Evolutionary conservation across 2,329 filamentous ascomycete genomes (phyloP).

Genomic region (Beauveria bassiana): DNA sequence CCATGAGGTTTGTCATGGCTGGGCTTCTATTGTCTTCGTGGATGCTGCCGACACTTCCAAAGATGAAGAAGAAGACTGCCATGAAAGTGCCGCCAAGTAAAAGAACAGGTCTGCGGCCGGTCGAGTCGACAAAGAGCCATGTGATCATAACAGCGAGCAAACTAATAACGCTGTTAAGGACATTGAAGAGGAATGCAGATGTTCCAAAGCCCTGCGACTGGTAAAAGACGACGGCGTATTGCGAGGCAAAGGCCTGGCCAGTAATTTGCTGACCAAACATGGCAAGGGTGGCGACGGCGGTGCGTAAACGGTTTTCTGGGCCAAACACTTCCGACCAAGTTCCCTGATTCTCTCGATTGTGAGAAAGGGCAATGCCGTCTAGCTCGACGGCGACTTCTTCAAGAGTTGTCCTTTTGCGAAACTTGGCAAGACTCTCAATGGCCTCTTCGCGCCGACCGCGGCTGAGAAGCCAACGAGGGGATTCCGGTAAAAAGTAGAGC

Average conservation of each 20-base stretch:
- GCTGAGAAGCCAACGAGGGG: slow-evolving; percentile 36
- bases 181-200: slow-evolving; percentile 20
- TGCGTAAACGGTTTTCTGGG: slow-evolving; percentile 16
- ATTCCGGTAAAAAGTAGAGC: slow-evolving; percentile 34
- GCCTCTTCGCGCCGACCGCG: slow-evolving; percentile 30
- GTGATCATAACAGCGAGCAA: slow-evolving; percentile 15
- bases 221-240: slow-evolving; percentile 25
- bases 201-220: slow-evolving; percentile 20
- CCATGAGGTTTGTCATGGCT: slow-evolving; percentile 13
- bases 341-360: slow-evolving; percentile 16
- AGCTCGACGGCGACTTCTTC: slow-evolving; percentile 20
- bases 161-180: slow-evolving; percentile 15
- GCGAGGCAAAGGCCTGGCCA: slow-evolving; percentile 22
- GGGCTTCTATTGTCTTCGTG: not conserved
- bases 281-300: slow-evolving; percentile 19
- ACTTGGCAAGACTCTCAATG: slow-evolving; percentile 22
- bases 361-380: slow-evolving; percentile 15
- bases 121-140: slow-evolving; percentile 19
- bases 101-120: slow-evolving; percentile 20
- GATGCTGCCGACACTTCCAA: slow-evolving; percentile 17
- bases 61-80: slow-evolving; percentile 18
- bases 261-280: slow-evolving; percentile 27
- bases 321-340: slow-evolving; percentile 19
- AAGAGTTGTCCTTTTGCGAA: slow-evolving; percentile 23
- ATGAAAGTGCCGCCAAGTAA: slow-evolving; percentile 19